A percentile compares a stretch with the other conserved stretches of the same genome.
Evolutionary conservation across 495 filamentous ascomycete species (phyloP).

Genomic region (Trichoderma parareesei): DNA sequence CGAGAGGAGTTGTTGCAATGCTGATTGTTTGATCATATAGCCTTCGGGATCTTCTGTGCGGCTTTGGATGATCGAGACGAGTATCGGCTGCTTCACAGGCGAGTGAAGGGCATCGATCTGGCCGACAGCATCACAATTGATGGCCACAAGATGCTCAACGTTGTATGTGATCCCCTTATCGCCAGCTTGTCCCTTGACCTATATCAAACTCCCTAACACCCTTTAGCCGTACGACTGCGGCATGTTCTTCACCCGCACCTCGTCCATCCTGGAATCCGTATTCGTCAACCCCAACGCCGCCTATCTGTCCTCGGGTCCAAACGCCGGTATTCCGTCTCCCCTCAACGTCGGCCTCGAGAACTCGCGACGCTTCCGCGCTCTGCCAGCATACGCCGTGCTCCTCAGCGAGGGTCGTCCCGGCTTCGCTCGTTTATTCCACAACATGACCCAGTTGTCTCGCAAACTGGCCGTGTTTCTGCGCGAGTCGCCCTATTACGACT

Average conservation of each 20-base stretch:
- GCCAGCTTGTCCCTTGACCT: background rate
- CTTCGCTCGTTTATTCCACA: conserved; percentile 60
- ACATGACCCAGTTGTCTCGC: conserved; percentile 64
- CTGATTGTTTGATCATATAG: conserved; percentile 22
- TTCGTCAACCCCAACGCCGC: conserved; percentile 83
- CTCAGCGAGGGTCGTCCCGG: conserved; percentile 66
- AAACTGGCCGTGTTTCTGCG: conserved; percentile 55
- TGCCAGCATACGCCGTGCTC: conserved; percentile 79
- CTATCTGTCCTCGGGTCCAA: conserved; percentile 51
- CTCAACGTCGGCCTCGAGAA: conserved; percentile 88
- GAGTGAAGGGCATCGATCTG: conserved; percentile 62
- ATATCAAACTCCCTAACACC: conserved; percentile 9
- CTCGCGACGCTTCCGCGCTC: conserved; percentile 78
- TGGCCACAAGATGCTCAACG: conserved; percentile 88
- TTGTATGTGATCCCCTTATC: conserved; percentile 32
- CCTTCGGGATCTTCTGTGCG: conserved; percentile 80
- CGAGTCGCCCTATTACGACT: conserved; percentile 49
- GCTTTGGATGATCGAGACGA: conserved; percentile 51
- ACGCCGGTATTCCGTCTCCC: conserved; percentile 59
- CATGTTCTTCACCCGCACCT: conserved; percentile 70
- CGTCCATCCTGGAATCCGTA: conserved; percentile 47
- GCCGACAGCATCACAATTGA: conserved; percentile 84
- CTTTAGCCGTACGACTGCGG: conserved; percentile 79
- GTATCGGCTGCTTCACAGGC: conserved; percentile 47
- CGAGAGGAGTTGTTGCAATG: too few relatives aligned